Base-by-base conservation (phyloP, 495 filamentous ascomycete genomes). In the Trypethelium eluteriae region DNA sequence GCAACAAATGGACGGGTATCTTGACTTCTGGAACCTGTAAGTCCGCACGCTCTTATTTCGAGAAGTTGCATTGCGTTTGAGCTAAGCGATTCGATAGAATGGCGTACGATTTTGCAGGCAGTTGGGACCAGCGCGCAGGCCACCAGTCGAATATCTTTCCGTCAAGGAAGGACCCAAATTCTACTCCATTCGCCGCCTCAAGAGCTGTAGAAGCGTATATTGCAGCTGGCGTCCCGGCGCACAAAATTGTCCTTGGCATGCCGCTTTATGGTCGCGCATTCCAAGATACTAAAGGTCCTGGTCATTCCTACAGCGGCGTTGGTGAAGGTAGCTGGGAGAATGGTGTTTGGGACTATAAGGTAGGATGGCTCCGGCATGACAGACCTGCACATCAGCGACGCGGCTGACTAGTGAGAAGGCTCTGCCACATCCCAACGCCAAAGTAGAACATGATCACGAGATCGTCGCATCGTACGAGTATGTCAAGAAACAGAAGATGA, bases 181-280 rank as follows among this genome's bases (percentile, higher is more conserved):
- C 80, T 68, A 96, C 91, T 3, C 88, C 86, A 1, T 92, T 88
- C 73, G 88, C 80, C 76, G 87, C 86, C 14, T 81, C 90, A 16
- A 76, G 81, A 38, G 90, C 90, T 16, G 78, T 91, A 0, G 66
- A 78, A 38, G 83, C 89, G 72, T 96, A 96, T 77, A 75, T 86
- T 67, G 74, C 78, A 0, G 89, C 88, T 11, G 77, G 76, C 0
- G 83, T 96, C 3, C 73, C 81, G 0, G 68, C 86, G 0, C 68
- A 74, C 53, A 96, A 95, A 75, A 86, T 97, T 44, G 82, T 93
- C 7, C 76, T 96, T 38, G 92, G 93, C 38, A 84, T 96, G 79
- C 92, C 77, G 0, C 78, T 97, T 0, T 96, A 96, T 72, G 93
- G 93, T 0, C 87, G 91, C 7, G 81, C 89, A 7, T 97, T 96